Conservation (phyloP, 441 rosid genomes). For the Eutrema salsugineum region DNA sequence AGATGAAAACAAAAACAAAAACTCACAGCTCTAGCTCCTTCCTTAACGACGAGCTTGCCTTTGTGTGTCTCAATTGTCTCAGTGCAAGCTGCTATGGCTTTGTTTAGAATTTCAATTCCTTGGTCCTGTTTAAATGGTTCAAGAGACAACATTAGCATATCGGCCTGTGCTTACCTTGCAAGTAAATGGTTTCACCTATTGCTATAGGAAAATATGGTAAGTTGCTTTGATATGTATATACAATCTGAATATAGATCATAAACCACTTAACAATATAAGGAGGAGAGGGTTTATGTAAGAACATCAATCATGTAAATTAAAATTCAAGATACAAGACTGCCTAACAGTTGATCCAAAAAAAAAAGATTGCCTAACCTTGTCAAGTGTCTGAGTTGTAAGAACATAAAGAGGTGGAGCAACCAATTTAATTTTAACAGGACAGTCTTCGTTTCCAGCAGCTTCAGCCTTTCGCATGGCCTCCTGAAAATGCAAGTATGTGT, state of each 20-base stretch:
- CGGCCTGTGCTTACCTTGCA: not conserved
- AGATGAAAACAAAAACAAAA: not conserved
- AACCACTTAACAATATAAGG: not conserved
- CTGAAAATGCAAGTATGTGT: conserved; percentile 39
- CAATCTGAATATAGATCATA: too few relatives aligned
- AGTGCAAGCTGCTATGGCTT: conserved; percentile 76
- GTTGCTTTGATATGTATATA: not conserved
- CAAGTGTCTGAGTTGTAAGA: conserved; percentile 95
- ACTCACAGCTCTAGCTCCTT: conserved; percentile 93
- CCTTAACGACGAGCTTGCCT: conserved; percentile 87
- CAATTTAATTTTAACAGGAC: conserved; percentile 91
- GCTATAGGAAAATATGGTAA: not conserved
- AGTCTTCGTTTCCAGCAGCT: conserved; percentile 86
- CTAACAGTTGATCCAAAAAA: too few relatives aligned
- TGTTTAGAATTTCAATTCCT: conserved; percentile 73
- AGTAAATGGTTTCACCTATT: not conserved
- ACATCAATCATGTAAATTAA: not conserved
- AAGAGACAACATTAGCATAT: not conserved
- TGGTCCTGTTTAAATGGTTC: conserved; percentile 59
- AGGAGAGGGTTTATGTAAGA: not conserved
- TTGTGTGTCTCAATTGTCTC: conserved; percentile 74
- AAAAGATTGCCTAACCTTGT: conserved; percentile 72
- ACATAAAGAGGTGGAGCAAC: conserved; percentile 99
- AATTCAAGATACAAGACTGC: not conserved
- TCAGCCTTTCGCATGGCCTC: conserved; percentile 95